Percentiles rank a stretch among this genome's conserved stretches.
These are phyloP conservation scores for Tricholoma furcatifolium DNA, from an alignment of 768 basidiomycete species.

Conservation along the genomic window DNA sequence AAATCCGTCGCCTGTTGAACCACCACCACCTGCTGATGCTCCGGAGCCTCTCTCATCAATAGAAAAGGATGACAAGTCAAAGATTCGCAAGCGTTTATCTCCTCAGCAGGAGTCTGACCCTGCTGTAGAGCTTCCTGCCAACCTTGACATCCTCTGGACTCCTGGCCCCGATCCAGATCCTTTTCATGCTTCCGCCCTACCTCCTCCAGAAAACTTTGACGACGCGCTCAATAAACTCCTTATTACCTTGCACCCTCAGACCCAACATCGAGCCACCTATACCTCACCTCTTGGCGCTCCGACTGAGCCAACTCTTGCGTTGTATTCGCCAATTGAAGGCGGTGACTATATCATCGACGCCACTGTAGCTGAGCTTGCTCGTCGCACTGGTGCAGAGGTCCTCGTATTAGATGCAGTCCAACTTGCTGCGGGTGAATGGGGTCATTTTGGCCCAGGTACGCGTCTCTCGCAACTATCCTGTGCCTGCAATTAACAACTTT, in stretches of 20 bases:
- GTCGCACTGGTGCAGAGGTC: constrained; percentile 73
- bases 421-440: constrained; percentile 86
- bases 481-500: constrained; percentile 1
- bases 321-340: constrained; percentile 86
- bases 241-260: constrained; percentile 78
- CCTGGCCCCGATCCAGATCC: constrained; percentile 41
- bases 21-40: constrained; percentile 6
- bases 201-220: constrained; percentile 73
- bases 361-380: constrained; percentile 76
- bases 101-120: constrained; percentile 38
- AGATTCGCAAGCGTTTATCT: constrained; percentile 35
- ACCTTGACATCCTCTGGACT: constrained; percentile 65
- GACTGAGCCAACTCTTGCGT: constrained; percentile 77
- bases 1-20: constrained; percentile 13
- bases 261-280: constrained; percentile 72
- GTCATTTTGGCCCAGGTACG: constrained; percentile 77
- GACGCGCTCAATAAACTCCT: constrained; percentile 75
- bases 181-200: constrained; percentile 39
- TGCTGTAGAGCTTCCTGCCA: constrained; percentile 49
- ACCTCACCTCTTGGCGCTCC: constrained; percentile 50
- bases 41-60: constrained; percentile 13
- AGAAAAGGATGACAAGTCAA: constrained; percentile 41
- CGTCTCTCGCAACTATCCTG: constrained; percentile 6
- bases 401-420: constrained; percentile 82
- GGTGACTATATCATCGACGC: constrained; percentile 81